Evolutionary conservation across 2,329 filamentous ascomycete genomes (phyloP).

Genomic region (Trichophyton verrucosum): DNA sequence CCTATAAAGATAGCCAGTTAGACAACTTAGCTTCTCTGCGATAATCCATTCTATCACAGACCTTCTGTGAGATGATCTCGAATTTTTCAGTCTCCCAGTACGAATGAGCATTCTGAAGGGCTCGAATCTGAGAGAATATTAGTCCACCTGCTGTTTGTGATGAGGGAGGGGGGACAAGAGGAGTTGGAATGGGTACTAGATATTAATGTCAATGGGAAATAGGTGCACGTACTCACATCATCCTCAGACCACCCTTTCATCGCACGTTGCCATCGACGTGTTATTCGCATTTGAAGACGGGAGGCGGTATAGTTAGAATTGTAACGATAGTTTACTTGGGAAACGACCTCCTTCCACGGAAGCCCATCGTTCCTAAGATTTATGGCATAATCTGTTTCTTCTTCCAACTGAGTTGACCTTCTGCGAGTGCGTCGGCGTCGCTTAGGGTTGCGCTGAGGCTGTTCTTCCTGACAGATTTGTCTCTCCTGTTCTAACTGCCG

Average conservation of each 20-base stretch:
- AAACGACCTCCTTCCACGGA: slow-evolving; percentile 29
- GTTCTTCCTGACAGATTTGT: slow-evolving; percentile 18
- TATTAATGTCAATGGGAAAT: background rate
- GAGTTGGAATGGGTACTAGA: background rate
- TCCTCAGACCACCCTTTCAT: slow-evolving; percentile 30
- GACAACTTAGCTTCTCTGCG: background rate
- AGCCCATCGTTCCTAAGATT: slow-evolving; percentile 25
- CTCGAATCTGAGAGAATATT: slow-evolving; percentile 19
- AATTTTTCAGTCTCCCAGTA: slow-evolving; percentile 30
- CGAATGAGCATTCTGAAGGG: slow-evolving; percentile 26
- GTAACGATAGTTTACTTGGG: slow-evolving; percentile 26
- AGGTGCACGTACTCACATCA: slow-evolving; percentile 33
- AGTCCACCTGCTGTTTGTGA: background rate
- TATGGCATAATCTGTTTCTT: slow-evolving; percentile 30
- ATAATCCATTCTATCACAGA: slow-evolving; percentile 10
- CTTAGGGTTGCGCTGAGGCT: slow-evolving; percentile 17
- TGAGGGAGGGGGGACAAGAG: background rate
- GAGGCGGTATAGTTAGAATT: slow-evolving; percentile 29
- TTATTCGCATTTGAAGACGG: slow-evolving; percentile 32
- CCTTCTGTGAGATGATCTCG: slow-evolving; percentile 29
- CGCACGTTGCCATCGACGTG: slow-evolving; percentile 23
- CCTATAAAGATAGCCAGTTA: slow-evolving; percentile 11
- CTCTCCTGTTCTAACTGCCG: slow-evolving; percentile 28
- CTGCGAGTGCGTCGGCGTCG: slow-evolving; percentile 15
- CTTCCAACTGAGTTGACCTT: slow-evolving; percentile 25